A percentile compares a stretch with the other conserved stretches of the same genome.
phyloP scores from a whole-genome alignment of 331 rosid species.

The Pyrus hybrid region DNA sequence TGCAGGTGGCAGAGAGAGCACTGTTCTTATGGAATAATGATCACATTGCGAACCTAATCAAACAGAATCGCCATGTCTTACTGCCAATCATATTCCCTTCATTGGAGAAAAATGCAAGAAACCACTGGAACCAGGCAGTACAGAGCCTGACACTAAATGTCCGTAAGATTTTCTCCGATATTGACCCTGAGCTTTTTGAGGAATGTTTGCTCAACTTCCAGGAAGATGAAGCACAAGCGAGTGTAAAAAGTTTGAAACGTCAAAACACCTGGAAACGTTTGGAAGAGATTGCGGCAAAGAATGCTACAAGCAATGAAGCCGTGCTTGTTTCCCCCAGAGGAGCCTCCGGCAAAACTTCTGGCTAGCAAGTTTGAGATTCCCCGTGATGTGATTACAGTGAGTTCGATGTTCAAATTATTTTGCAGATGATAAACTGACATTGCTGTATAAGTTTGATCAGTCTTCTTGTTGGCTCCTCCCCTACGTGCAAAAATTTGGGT shows the following conservation, averaged over 20 bases:
- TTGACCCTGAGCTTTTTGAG: conserved; percentile 63
- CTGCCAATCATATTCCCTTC: conserved; percentile 87
- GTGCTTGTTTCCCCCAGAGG: conserved; percentile 66
- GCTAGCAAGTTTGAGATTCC: conserved; percentile 32
- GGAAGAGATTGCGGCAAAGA: conserved; percentile 81
- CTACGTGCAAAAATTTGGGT: neutral
- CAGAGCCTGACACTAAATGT: conserved; percentile 82
- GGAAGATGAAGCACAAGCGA: conserved; percentile 61
- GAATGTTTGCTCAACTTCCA: conserved; percentile 66
- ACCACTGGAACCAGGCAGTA: conserved; percentile 93
- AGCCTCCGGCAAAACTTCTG: conserved; percentile 32
- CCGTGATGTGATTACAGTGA: conserved; percentile 12
- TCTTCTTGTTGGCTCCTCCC: conserved; percentile 16
- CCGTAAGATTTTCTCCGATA: conserved; percentile 70
- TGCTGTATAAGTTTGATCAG: conserved; percentile 12
- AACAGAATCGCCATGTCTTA: conserved; percentile 64
- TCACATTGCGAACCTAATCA: conserved; percentile 71
- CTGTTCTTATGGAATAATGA: conserved; percentile 92
- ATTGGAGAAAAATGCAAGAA: conserved; percentile 61
- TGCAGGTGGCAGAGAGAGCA: conserved; percentile 95
- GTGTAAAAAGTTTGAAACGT: conserved; percentile 37
- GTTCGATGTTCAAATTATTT: conserved; percentile 16
- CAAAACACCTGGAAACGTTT: conserved; percentile 77
- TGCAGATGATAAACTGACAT: conserved; percentile 15
- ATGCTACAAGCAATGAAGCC: conserved; percentile 54